Percentiles rank a stretch among this genome's conserved stretches.
Evolutionary conservation across 2,329 filamentous ascomycete species (phyloP).

Genomic region (Trichoderma sp.): DNA sequence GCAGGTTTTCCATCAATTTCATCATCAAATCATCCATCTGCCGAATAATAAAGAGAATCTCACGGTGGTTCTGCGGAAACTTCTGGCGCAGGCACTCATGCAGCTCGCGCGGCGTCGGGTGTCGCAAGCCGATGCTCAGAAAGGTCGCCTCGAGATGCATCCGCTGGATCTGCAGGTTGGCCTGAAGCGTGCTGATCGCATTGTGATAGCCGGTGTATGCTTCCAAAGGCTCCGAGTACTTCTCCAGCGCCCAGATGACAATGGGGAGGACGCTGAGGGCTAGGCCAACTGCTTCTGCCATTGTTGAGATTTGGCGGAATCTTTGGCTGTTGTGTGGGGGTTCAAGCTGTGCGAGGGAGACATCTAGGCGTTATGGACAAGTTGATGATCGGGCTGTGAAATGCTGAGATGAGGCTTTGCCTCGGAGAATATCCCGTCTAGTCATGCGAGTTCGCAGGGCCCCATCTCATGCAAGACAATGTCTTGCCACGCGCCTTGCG

Average conservation of each 20-base stretch:
- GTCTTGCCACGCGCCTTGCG: neutral
- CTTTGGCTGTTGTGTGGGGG: neutral
- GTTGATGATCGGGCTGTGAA: neutral
- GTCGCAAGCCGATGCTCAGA: conserved; percentile 6
- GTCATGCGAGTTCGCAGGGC: neutral
- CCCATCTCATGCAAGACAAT: neutral
- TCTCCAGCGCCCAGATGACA: conserved; percentile 16
- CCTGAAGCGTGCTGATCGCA: conserved; percentile 11
- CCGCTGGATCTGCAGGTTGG: conserved; percentile 16
- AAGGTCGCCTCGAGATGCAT: conserved; percentile 18
- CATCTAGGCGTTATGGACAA: neutral
- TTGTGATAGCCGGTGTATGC: conserved; percentile 14
- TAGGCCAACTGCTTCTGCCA: conserved; percentile 11
- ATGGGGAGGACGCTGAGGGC: conserved; percentile 14
- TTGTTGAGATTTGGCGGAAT: neutral
- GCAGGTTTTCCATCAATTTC: conserved; percentile 6
- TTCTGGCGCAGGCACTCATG: conserved; percentile 5
- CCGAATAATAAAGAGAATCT: conserved; percentile 3
- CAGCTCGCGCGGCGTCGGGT: conserved; percentile 11
- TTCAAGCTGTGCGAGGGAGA: neutral
- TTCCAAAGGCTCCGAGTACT: conserved; percentile 13
- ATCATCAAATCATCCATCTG: conserved; percentile 15
- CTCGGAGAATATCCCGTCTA: neutral
- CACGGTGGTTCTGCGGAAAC: conserved; percentile 1
- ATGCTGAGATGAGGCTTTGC: neutral